These are phyloP conservation scores for Oryza coarctata DNA, from an alignment of 176 grass and related monocot genomes.

Conservation along the genomic window DNA sequence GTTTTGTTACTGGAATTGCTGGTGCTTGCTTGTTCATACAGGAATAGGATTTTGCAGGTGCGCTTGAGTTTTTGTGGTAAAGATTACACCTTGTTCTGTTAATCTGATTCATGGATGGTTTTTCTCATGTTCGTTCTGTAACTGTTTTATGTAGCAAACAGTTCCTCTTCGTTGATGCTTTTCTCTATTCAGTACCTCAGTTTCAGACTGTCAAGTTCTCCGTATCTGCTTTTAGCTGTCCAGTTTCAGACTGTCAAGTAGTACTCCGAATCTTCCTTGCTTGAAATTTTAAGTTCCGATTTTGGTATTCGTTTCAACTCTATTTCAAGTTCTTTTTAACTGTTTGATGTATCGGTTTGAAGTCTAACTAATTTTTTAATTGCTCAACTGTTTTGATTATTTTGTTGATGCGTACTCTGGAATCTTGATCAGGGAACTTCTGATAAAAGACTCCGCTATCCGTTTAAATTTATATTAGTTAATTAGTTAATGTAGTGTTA, in stretches of 20 bases:
- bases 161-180: neutral
- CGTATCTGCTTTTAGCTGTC: neutral
- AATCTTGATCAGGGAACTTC: neutral
- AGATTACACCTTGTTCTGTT: neutral
- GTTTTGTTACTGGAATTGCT: neutral
- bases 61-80: neutral
- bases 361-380: neutral
- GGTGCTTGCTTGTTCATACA: neutral
- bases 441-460: neutral
- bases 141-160: neutral
- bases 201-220: no score
- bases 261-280: neutral
- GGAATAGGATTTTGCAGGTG: neutral
- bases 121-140: neutral
- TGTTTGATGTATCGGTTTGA: neutral
- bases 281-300: neutral
- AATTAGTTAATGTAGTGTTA: no score
- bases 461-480: neutral
- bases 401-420: neutral
- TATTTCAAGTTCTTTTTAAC: neutral
- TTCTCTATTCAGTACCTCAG: neutral
- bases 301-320: neutral
- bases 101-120: neutral
- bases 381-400: neutral
- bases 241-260: neutral